Evolutionary conservation across 345 rosid genomes (phyloP), one percentile per base, ranked within the genome.

Genomic region (Euphorbia lathyris): DNA sequence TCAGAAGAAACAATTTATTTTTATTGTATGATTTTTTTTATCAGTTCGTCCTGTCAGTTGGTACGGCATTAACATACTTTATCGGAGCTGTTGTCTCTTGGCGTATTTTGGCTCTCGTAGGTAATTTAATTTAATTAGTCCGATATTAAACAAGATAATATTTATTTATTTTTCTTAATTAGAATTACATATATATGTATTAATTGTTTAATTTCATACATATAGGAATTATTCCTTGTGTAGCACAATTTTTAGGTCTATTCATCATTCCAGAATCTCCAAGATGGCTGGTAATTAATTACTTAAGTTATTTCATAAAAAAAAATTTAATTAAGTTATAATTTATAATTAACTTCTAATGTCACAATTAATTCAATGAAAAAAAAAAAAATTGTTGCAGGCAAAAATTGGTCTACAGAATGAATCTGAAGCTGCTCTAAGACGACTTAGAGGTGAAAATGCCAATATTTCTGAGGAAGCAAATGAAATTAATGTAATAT

Each of bases 401-500:
- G 87, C 86, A 27, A 82, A 85, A 67, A 32, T 70, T n/a, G 80
- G 80, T 27, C 63, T 56, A 43, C 79, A 68, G 0, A 82, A 76
- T 68, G 89, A 87, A 68, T 66, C 84, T 13, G 85, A 86, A 77
- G 79, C 72, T n/a, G 50, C 87, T 62, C 58, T 89, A 69, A 78
- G 64, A 68, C 68, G 60, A 23, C 82, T 89, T 25, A 79, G 90
- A 67, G 92, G 96, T 57, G 56, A 73, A 71, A 68, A 78, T 59
- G 75, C 75, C 26, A 75, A 89, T 76, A 71, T 86, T 74, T 83
- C 89, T 68, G 67, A 74, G 30, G 96, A 87, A 83, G 80, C 81
- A 69, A 74, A 79, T 57, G 85, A 83, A 1, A 89, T 89, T 47
- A 74, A 45, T 74, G 92, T 89, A 78, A 64, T 7, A 0, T 29